Evolutionary conservation across 148 eudicot genomes (phyloP).

Genomic region (Silene uniflora): DNA sequence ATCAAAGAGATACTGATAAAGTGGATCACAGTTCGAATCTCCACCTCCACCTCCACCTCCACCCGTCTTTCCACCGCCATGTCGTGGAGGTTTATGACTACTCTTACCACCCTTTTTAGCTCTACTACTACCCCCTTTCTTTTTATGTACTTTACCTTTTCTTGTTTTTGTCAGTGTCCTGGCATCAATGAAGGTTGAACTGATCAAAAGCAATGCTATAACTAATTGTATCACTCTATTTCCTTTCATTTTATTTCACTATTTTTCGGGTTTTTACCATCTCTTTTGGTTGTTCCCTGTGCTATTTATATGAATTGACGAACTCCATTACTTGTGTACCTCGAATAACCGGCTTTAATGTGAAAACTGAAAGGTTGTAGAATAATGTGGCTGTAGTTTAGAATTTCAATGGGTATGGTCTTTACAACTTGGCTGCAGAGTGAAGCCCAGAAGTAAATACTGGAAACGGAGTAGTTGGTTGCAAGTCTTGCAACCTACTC

Average conservation of each 20-base stretch:
- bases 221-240: slow-evolving; percentile 14
- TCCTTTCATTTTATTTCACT: slow-evolving; percentile 19
- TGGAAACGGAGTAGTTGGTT: neutral
- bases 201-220: slow-evolving; percentile 23
- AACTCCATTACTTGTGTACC: neutral
- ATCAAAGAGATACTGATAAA: slow-evolving; percentile 29
- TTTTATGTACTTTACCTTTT: slow-evolving; percentile 9
- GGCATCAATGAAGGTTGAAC: slow-evolving; percentile 24
- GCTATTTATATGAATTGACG: slow-evolving; percentile 9
- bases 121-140: slow-evolving; percentile 16
- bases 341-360: neutral
- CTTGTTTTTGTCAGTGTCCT: slow-evolving; percentile 15
- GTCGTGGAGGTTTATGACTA: neutral
- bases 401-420: slow-evolving; percentile 12
- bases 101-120: slow-evolving; percentile 12
- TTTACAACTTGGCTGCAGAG: slow-evolving; percentile 8
- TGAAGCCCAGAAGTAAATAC: slow-evolving; percentile 4
- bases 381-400: slow-evolving; percentile 7
- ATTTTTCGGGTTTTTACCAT: neutral
- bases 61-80: slow-evolving; percentile 9
- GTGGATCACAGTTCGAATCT: slow-evolving; percentile 27
- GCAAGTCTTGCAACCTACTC: too few relatives aligned
- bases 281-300: neutral
- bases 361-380: slow-evolving; percentile 8
- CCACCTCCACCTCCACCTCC: neutral